Percentiles rank a stretch among this genome's conserved stretches.
These are phyloP conservation scores for Friedmanniomyces simplex DNA, from an alignment of 495 filamentous ascomycete genomes.

Conservation along the genomic window DNA sequence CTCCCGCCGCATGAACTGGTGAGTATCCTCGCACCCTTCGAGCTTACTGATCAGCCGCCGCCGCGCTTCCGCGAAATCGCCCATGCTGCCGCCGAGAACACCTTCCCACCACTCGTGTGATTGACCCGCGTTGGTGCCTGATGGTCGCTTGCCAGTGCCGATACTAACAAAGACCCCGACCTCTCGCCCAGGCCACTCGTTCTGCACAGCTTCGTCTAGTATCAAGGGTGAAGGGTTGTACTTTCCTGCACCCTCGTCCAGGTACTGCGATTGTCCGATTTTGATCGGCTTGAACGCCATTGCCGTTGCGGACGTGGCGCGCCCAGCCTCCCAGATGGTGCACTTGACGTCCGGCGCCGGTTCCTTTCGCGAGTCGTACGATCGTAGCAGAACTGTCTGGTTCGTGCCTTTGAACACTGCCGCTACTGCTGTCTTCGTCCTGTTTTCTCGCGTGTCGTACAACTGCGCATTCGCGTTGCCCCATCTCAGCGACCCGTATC, in stretches of 20 bases:
- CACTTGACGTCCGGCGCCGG: conserved; percentile 80
- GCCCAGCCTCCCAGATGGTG: conserved; percentile 90
- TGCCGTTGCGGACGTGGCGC: conserved; percentile 85
- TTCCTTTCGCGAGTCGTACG: conserved; percentile 89
- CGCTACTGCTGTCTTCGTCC: conserved; percentile 89
- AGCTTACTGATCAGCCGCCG: conserved; percentile 77
- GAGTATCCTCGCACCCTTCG: conserved; percentile 87
- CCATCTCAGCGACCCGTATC: conserved; percentile 32
- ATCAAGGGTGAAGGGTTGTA: conserved; percentile 83
- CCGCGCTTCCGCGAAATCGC: conserved; percentile 83
- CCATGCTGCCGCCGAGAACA: conserved; percentile 60
- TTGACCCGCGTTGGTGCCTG: conserved; percentile 53
- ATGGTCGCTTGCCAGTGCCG: conserved; percentile 81
- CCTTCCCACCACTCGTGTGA: conserved; percentile 79
- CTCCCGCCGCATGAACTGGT: conserved; percentile 69
- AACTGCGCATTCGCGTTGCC: conserved; percentile 57
- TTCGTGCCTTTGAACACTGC: conserved; percentile 78
- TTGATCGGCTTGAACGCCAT: conserved; percentile 93
- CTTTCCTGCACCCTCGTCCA: conserved; percentile 83
- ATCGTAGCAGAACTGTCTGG: conserved; percentile 64
- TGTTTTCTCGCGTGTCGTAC: conserved; percentile 72
- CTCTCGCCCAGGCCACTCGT: conserved; percentile 90
- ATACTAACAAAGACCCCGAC: conserved; percentile 84
- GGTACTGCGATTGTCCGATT: conserved; percentile 84
- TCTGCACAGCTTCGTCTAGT: conserved; percentile 79